These are phyloP conservation scores for Quercus wislizeni DNA, from an alignment of 306 rosid genomes.

Conservation along the genomic window DNA sequence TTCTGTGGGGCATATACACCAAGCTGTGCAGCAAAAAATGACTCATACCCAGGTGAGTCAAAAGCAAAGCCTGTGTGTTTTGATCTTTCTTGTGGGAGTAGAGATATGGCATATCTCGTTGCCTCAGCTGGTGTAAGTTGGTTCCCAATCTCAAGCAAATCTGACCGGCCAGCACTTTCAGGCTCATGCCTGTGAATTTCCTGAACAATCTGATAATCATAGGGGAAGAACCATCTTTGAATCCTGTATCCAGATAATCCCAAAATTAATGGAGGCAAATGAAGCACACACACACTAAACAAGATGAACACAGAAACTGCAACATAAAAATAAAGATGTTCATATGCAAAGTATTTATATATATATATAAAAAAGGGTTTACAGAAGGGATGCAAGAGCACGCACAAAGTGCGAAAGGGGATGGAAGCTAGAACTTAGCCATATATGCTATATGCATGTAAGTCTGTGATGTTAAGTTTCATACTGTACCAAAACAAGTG, in stretches of 20 bases:
- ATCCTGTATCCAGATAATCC: slow-evolving; percentile 47
- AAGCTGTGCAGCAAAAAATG: slow-evolving; percentile 82
- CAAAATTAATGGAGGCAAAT: slow-evolving; percentile 6
- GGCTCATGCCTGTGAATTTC: slow-evolving; percentile 79
- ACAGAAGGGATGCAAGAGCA: not conserved
- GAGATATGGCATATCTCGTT: slow-evolving; percentile 78
- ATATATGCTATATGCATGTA: not conserved
- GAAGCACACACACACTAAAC: not conserved
- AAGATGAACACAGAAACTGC: not conserved
- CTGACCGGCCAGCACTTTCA: slow-evolving; percentile 53
- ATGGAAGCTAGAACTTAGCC: not conserved
- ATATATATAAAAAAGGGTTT: not conserved
- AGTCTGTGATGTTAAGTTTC: not conserved
- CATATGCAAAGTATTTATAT: not conserved
- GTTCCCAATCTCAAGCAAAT: slow-evolving; percentile 58
- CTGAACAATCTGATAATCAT: slow-evolving; percentile 89
- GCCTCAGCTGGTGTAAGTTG: slow-evolving; percentile 69
- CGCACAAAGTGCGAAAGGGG: not conserved
- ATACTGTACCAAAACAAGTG: not conserved
- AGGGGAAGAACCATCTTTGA: slow-evolving; percentile 95
- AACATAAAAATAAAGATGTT: not conserved
- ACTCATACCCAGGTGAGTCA: slow-evolving; percentile 92
- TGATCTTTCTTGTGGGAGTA: slow-evolving; percentile 74
- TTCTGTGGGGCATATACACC: slow-evolving; percentile 81
- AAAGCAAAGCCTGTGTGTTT: slow-evolving; percentile 96